Conservation (phyloP, 768 basidiomycete genomes). For the Termitomyces sp. region DNA sequence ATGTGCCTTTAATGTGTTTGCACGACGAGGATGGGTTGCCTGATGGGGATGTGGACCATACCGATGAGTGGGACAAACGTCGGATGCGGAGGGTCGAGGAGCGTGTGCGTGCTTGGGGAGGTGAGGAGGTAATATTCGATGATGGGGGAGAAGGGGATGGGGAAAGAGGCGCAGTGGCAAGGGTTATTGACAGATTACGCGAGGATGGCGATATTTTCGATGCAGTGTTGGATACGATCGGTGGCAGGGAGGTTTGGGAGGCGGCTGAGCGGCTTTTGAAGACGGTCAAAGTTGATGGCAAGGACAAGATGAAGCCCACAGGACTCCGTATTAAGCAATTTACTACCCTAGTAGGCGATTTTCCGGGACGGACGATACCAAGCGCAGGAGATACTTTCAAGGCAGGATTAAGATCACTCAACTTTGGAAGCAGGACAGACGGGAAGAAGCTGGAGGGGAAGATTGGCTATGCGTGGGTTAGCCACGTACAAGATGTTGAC, state of each 20-base stretch:
- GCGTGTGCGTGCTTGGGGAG: constrained; percentile 63
- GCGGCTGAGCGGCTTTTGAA: constrained; percentile 60
- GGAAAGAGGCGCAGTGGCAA: constrained; percentile 41
- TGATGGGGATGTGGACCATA: background rate
- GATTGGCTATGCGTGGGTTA: constrained; percentile 82
- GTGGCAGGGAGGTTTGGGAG: constrained; percentile 77
- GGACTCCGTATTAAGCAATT: constrained; percentile 47
- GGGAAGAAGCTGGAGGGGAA: constrained; percentile 28
- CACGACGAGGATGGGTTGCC: constrained; percentile 7
- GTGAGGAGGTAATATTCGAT: constrained; percentile 73
- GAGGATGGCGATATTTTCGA: constrained; percentile 65
- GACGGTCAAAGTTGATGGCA: constrained; percentile 16
- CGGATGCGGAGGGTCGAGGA: constrained; percentile 46
- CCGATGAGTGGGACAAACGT: constrained; percentile 26
- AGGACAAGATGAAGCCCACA: constrained; percentile 20
- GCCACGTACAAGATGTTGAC: constrained; percentile 73
- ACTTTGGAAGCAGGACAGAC: constrained; percentile 21
- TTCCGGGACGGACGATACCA: constrained; percentile 58
- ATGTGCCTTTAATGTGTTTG: constrained; percentile 34
- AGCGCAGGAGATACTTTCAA: constrained; percentile 69
- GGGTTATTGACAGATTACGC: constrained; percentile 46
- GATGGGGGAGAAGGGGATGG: constrained; percentile 34
- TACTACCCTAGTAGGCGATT: constrained; percentile 77
- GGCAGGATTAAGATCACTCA: constrained; percentile 63
- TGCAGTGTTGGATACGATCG: constrained; percentile 78